Conservation (phyloP, 208 protist genomes). For the Trypanosoma caninum region DNA sequence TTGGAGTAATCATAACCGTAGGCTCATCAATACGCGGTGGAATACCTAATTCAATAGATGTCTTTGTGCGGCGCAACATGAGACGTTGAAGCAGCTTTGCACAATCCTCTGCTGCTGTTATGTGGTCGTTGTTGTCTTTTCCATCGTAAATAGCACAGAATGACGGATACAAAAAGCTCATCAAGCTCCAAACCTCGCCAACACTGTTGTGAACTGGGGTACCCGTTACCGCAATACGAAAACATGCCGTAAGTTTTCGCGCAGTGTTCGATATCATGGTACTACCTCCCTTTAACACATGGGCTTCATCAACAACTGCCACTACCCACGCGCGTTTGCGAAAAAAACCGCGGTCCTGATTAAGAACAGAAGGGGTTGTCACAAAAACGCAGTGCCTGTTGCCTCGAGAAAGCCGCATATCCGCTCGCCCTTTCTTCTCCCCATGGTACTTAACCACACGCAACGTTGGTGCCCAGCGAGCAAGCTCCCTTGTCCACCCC, state of each 20-base stretch:
- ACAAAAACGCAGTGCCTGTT: conserved; percentile 91
- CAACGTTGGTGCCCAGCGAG: conserved; percentile 89
- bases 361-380: conserved; percentile 94
- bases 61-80: conserved; percentile 96
- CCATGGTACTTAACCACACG: conserved; percentile 93
- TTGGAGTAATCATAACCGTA: conserved; percentile 54
- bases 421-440: conserved; percentile 36
- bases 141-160: conserved; percentile 63
- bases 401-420: conserved; percentile 27
- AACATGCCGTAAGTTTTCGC: conserved; percentile 72
- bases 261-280: conserved; percentile 57
- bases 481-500: conserved; percentile 92
- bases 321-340: conserved; percentile 89
- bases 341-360: conserved; percentile 79
- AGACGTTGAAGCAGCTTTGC: conserved; percentile 74
- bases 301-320: conserved; percentile 96
- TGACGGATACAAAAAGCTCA: conserved; percentile 94
- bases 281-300: conserved; percentile 91
- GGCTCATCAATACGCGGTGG: conserved; percentile 93
- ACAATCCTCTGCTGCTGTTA: conserved; percentile 65
- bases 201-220: conserved; percentile 97
- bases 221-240: conserved; percentile 89
- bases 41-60: conserved; percentile 96
- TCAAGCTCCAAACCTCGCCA: conserved; percentile 94
- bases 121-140: conserved; percentile 31